Conservation (phyloP, 148 eudicot species). For the Rhododendron vialii region DNA sequence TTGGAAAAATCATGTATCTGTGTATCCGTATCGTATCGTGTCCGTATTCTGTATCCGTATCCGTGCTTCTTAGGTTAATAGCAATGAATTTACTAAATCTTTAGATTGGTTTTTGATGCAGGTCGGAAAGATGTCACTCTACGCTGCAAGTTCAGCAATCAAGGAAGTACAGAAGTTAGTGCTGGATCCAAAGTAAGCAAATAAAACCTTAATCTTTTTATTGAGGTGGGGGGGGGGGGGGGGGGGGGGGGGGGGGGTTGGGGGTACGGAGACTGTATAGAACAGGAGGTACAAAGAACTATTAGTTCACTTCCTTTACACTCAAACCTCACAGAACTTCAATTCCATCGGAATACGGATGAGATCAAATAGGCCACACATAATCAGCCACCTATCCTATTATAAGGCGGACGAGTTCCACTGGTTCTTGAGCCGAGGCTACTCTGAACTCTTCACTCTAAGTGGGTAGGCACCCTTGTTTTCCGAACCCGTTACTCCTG, state of each 20-base stretch:
- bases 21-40: too few species aligned
- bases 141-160: slow-evolving; percentile 95
- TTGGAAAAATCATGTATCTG: too few species aligned
- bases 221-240: neutral
- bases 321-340: neutral
- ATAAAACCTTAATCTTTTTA: neutral
- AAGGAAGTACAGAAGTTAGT: slow-evolving; percentile 93
- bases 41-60: too few species aligned
- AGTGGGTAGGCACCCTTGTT: neutral
- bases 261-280: neutral
- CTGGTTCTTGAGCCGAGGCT: neutral
- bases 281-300: neutral
- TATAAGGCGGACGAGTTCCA: neutral
- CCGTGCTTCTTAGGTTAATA: neutral
- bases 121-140: slow-evolving; percentile 92
- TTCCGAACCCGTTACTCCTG: neutral
- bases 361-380: neutral
- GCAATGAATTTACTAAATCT: neutral
- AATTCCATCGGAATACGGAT: neutral
- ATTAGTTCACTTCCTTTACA: too few species aligned
- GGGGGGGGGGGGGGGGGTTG: too few species aligned
- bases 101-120: slow-evolving; percentile 28
- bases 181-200: slow-evolving; percentile 88
- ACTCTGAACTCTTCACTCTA: neutral
- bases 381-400: neutral